Conservation (phyloP, 345 rosid species). For the Raphanus sativus region DNA sequence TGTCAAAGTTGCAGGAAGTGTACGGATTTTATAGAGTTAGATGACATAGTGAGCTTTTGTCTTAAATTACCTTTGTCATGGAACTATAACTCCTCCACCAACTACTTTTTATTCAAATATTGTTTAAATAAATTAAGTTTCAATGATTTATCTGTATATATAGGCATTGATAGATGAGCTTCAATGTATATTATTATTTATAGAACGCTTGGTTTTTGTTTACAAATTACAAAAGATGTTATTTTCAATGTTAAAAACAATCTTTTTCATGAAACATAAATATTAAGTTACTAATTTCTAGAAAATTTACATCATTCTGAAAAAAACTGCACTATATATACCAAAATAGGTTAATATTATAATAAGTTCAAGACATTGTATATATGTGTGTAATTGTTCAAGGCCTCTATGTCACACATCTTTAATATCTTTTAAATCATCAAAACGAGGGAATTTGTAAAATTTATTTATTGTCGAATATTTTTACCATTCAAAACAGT, state of each 20-base stretch:
- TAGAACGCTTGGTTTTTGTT: background rate
- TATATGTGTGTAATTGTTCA: background rate
- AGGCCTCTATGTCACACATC: background rate
- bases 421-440: background rate
- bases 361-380: background rate
- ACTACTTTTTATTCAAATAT: slow-evolving; percentile 12
- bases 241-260: no score
- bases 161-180: background rate
- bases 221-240: background rate
- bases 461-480: background rate
- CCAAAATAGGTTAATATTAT: background rate
- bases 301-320: background rate
- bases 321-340: background rate
- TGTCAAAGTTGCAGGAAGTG: slow-evolving; percentile 18
- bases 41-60: slow-evolving; percentile 24
- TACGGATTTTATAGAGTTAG: slow-evolving; percentile 38
- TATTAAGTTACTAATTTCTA: background rate
- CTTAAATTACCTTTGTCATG: slow-evolving; percentile 19
- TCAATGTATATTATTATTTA: background rate
- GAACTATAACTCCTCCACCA: slow-evolving; percentile 22
- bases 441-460: background rate
- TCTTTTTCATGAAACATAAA: background rate
- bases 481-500: background rate
- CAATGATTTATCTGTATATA: no score
- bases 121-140: no score